Evolutionary conservation across 2,329 filamentous ascomycete species (phyloP).

Genomic region (Alternaria gansuensis): DNA sequence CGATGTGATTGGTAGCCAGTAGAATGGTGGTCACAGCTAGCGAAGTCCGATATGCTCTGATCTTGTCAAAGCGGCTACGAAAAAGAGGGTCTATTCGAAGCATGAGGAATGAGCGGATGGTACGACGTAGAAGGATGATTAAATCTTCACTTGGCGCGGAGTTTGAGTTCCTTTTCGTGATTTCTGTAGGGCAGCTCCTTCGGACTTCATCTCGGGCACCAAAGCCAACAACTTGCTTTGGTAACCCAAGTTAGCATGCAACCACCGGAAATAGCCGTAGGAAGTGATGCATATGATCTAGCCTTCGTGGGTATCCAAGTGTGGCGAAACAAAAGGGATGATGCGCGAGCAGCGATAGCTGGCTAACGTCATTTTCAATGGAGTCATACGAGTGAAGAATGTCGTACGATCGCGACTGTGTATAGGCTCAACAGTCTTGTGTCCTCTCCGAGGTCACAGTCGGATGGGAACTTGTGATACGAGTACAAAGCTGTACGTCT

Average conservation of each 20-base stretch:
- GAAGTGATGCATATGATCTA: background rate
- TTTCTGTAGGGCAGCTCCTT: background rate
- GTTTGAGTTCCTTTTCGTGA: background rate
- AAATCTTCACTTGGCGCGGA: background rate
- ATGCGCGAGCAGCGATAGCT: background rate
- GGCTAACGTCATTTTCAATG: background rate
- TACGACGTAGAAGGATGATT: background rate
- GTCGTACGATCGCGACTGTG: background rate
- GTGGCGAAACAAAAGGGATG: background rate
- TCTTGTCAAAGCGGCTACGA: background rate
- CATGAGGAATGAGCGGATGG: conserved; percentile 1
- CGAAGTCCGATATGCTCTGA: conserved; percentile 25
- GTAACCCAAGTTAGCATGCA: background rate
- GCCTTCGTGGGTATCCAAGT: background rate
- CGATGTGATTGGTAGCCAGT: conserved; percentile 10
- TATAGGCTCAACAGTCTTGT: background rate
- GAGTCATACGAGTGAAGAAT: background rate
- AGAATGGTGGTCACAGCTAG: conserved; percentile 11
- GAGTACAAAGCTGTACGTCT: background rate
- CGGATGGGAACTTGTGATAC: background rate
- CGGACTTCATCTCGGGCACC: background rate
- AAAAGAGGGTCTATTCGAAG: background rate
- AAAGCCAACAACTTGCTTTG: background rate
- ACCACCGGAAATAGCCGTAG: background rate
- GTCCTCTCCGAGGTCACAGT: background rate